Base-by-base conservation (phyloP, 129 eudicot genomes). In the Escallonia herrerae region DNA sequence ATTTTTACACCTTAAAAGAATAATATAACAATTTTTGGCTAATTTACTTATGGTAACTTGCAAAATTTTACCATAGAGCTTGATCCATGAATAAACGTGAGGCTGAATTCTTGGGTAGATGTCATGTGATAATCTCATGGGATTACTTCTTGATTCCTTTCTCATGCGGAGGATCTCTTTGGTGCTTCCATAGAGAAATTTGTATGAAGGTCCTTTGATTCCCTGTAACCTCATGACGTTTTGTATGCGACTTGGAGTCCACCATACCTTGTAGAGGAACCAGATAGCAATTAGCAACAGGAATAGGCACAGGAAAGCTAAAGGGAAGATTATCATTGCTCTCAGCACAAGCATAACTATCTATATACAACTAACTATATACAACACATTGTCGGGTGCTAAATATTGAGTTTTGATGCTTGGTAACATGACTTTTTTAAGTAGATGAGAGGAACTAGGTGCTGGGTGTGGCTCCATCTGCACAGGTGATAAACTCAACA, bases 201-300 rank as follows among this genome's bases (percentile, higher is more conserved):
- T 80, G 75, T 77, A 84, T 67, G 86, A 48, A 49, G 81, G 79
- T 33, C 90, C 90, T 46, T 63, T 75, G 73, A 84, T 63, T 46
- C 90, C 90, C 40, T 83, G 89, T 1, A 66, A 60, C 6, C 58
- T 65, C 56, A 83, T 13, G 63, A 65, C 40, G 9, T 48, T 9
- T 56, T 79, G 82, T 9, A 69, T 10, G 39, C 49, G 67, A 56
- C 73, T 54, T 43, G 89, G 89, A 0, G 43, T 71, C 82, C 74
- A 73, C 79, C 81, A 79, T 68, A 69, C 14, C 38, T 70, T 72
- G 76, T 83, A n/a, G 15, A 78, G n/a, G 38, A 77, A 62, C 56
- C 50, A 47, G 12, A 56, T 13, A 2, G 52, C 58, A 63, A 45
- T 7, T n/a, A 53, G 13, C 7, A 69, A 22, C 7, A 63, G 9